Base-by-base conservation (phyloP, 2,329 filamentous ascomycete species). In the Massarina eburnea region DNA sequence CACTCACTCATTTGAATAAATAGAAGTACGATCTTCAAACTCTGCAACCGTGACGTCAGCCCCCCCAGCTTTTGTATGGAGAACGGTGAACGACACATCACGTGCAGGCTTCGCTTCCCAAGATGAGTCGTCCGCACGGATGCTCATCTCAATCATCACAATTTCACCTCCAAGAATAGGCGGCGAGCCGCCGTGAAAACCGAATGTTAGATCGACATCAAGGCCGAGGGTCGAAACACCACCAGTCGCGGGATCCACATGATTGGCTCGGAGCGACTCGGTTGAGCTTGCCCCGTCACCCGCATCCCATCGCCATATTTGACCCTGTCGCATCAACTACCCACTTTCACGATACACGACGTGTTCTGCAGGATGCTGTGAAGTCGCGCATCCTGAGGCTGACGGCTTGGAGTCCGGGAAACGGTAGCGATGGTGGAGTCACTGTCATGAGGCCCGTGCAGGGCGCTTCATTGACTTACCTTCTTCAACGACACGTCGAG, bases 321-420 rank as follows among this genome's bases (percentile, higher is more conserved):
- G 7, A 10, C 24, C 7, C 30, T n/a, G 14, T 33, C 7, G 30
- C 30, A 33, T 35, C 9, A 35, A 14, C 19, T 20, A 35, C 33
- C 35, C 35, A 38, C 35, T 38, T 38, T 38, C 20, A 14, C 35
- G 35, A 38, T n/a, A 38, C 35, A 22, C 21, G 10, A 12, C 20
- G 9, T 38, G 35, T 38, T 38, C 19, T 22, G 26, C 35, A 14
- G n/a, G n/a, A 8, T 12, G 2, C 20, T 36, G 34, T 22, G 17
- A 21, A 15, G 19, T 21, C 14, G 12, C 35, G 22, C 22, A 15
- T 6, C 12, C 14, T 38, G 15, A 22, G 20, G 35, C 20, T 26
- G 20, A 5, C n/a, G 8, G 20, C 10, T 22, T 38, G 14, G 18
- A 22, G 14, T 21, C 22, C 19, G 5, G 12, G 35, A 15, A 9